Evolutionary conservation across 2,329 filamentous ascomycete genomes (phyloP).

Genomic region (Ambrosiella cleistominuta): DNA sequence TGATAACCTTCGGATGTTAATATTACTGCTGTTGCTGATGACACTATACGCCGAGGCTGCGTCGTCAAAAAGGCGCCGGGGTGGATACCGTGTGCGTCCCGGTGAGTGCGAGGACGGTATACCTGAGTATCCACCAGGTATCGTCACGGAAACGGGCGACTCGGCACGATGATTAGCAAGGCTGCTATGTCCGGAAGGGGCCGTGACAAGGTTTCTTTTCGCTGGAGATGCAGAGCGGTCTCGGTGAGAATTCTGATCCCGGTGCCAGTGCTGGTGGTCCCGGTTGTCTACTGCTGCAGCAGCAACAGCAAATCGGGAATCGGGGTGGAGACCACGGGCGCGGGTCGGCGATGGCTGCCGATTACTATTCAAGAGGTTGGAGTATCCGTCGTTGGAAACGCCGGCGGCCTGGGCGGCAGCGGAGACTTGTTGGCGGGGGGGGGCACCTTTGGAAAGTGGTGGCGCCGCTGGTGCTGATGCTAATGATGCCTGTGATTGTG

Average conservation of each 20-base stretch:
- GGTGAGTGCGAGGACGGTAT: too few species aligned
- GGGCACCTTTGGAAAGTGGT: not conserved
- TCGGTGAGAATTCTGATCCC: not conserved
- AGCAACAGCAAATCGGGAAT: not conserved
- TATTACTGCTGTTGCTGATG: not conserved
- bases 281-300: not conserved
- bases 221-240: too few species aligned
- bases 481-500: not conserved
- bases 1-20: not conserved
- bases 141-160: too few species aligned
- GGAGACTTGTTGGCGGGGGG: not conserved
- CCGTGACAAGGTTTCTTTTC: too few species aligned
- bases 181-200: too few species aligned
- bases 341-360: not conserved
- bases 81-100: too few species aligned
- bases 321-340: not conserved
- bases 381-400: not conserved
- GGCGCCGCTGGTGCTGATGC: not conserved
- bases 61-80: not conserved
- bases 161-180: too few species aligned
- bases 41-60: not conserved
- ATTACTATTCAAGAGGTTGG: not conserved
- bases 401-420: not conserved
- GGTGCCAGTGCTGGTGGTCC: not conserved
- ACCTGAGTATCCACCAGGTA: too few species aligned